These are phyloP conservation scores for Lathyrus sativus DNA, from an alignment of 306 rosid species.

Conservation along the genomic window DNA sequence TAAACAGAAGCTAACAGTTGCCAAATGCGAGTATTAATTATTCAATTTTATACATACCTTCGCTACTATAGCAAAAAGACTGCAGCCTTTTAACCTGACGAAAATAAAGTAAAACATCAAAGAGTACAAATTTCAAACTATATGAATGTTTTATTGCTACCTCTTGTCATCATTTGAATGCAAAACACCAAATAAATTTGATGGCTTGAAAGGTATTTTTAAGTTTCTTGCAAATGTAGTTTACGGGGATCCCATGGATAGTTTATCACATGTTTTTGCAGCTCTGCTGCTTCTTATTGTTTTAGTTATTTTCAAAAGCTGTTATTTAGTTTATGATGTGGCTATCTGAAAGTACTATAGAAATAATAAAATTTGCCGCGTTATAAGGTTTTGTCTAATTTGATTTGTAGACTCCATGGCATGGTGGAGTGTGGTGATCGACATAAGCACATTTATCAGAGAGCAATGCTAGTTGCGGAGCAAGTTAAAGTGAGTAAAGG, in stretches of 20 bases:
- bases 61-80: constrained; percentile 17
- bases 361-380: constrained; percentile 12
- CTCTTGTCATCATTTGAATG: constrained; percentile 20
- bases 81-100: constrained; percentile 17
- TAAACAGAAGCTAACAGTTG: not conserved
- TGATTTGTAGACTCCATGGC: constrained; percentile 72
- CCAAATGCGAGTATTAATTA: constrained; percentile 1
- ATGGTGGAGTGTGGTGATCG: constrained; percentile 92
- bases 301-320: constrained; percentile 19
- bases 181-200: constrained; percentile 19
- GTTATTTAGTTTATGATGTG: constrained; percentile 29
- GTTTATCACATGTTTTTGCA: constrained; percentile 5
- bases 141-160: constrained; percentile 1
- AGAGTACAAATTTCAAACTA: constrained; percentile 11
- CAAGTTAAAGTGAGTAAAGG: constrained; percentile 96
- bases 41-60: constrained; percentile 20
- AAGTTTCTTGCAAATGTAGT: constrained; percentile 21
- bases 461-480: constrained; percentile 85
- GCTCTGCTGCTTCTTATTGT: not conserved
- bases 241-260: constrained; percentile 19
- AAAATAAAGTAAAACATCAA: constrained; percentile 17
- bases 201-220: constrained; percentile 13
- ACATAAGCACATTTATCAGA: constrained; percentile 75
- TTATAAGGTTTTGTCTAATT: constrained; percentile 18
- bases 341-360: constrained; percentile 22